Evolutionary conservation across 371 early-diverging fungal species (phyloP).

Genomic region (Circinella minor): DNA sequence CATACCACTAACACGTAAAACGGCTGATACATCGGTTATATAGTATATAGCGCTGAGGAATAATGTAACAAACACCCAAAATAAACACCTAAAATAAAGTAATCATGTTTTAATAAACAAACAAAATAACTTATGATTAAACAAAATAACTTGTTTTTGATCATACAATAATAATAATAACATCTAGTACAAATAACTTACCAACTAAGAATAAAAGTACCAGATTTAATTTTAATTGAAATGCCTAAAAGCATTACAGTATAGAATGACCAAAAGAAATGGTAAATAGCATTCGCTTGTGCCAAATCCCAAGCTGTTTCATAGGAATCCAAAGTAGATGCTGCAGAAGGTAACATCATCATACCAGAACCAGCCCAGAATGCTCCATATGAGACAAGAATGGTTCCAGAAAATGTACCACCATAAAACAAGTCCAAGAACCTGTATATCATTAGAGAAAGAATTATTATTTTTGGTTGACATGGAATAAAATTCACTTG

Average conservation of each 20-base stretch:
- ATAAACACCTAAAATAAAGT: slow-evolving; percentile 13
- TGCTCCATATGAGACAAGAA: slow-evolving; percentile 46
- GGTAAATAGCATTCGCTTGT: slow-evolving; percentile 37
- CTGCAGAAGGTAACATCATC: slow-evolving; percentile 37
- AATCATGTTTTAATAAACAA: background rate
- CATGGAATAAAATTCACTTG: too few species aligned
- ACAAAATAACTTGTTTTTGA: background rate
- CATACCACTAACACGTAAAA: slow-evolving; percentile 22
- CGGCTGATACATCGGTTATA: background rate
- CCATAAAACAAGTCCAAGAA: slow-evolving; percentile 28
- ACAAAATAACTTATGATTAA: background rate
- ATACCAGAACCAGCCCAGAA: slow-evolving; percentile 31
- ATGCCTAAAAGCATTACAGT: slow-evolving; percentile 44
- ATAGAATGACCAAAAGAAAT: slow-evolving; percentile 46
- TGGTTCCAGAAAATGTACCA: slow-evolving; percentile 33
- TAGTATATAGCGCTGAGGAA: slow-evolving; percentile 16
- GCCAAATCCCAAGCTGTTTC: slow-evolving; percentile 30
- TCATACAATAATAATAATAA: too few species aligned
- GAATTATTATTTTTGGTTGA: too few species aligned
- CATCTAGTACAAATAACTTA: background rate
- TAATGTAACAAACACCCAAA: slow-evolving; percentile 17
- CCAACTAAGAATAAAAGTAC: slow-evolving; percentile 36
- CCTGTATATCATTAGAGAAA: slow-evolving; percentile 2
- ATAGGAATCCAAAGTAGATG: slow-evolving; percentile 29
- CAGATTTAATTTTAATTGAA: slow-evolving; percentile 38